Percentiles rank a stretch among this genome's conserved stretches.
Conservation (phyloP, 2,329 filamentous ascomycete species). For the Monilinia fructigena region DNA sequence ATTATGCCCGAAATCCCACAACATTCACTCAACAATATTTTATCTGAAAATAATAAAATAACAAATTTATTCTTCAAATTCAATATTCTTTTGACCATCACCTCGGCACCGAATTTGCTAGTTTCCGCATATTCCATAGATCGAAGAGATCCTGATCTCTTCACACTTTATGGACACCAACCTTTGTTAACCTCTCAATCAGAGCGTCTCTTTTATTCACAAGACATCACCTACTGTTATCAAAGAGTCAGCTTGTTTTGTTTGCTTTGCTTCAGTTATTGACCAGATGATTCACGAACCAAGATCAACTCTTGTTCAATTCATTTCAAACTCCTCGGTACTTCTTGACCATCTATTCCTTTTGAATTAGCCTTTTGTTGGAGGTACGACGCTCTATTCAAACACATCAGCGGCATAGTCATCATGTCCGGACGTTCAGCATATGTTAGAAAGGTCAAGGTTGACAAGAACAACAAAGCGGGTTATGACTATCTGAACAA, state of each 20-base stretch:
- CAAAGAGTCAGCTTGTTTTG: background rate
- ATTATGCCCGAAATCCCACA: background rate
- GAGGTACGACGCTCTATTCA: background rate
- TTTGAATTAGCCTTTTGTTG: background rate
- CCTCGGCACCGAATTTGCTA: background rate
- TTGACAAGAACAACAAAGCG: conserved; percentile 41
- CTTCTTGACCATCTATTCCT: background rate
- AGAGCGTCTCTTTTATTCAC: background rate
- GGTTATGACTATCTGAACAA: conserved; percentile 19
- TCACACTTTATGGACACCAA: background rate
- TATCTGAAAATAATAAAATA: background rate
- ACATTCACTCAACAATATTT: background rate
- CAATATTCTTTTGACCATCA: background rate
- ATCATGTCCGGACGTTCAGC: conserved; percentile 57
- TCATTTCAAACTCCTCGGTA: background rate
- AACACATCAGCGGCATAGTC: background rate
- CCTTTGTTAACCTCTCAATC: background rate
- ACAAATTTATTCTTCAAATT: background rate
- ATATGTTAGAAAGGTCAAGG: conserved; percentile 57
- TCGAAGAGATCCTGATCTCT: background rate
- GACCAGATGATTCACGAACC: background rate
- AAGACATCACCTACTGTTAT: background rate
- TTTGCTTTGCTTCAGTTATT: background rate
- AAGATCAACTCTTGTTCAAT: background rate
- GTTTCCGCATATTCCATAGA: background rate